Evolutionary conservation across 208 protist species (phyloP), one percentile per base, ranked within the genome.

Genomic region (Spironucleus salmonicida): DNA sequence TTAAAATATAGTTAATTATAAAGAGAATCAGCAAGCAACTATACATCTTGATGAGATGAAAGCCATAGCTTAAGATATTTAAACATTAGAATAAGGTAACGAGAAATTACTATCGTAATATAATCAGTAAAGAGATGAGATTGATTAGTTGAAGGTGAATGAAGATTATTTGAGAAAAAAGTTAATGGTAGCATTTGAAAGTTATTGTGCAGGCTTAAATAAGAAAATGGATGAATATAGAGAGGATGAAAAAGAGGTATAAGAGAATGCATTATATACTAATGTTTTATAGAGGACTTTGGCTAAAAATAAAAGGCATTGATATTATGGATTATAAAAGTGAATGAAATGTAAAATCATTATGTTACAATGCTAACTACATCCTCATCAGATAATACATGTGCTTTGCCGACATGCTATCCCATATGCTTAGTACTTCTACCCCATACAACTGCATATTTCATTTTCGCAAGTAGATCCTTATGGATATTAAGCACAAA

Each of bases 361-460:
- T 61, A 94, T 82, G 96, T 96, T 34, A 98, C 88, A 59, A 98
- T 91, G 81, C 97, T 93, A 45, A 98, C 87, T 66, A 98, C 90
- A 85, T 98, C 95, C 79, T 98, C 95, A 82, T 98, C 95, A 0
- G 91, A 84, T 2, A 98, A 84, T 41, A 90, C 62, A 82, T 98
- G 95, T 39, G 94, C 91, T 79, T 92, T 95, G 40, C 94, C 94
- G 4, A 93, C 89, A 76, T 86, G 88, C 83, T 96, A 92, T 40
- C 93, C 93, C 79, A 93, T 89, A 77, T 96, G 90, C 86, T 97
- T 97, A 38, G 95, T 94, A 49, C 88, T 93, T 29, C 85, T 82
- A n/a, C 95, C 95, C 94, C 95, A 98, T 58, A 98, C 94, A 81
- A 91, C 88, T 45, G 94, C 96, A 80, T 92, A 94, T 87, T 96